Evolutionary conservation across 495 filamentous ascomycete species (phyloP).

Genomic region (Annulohypoxylon maeteangense): DNA sequence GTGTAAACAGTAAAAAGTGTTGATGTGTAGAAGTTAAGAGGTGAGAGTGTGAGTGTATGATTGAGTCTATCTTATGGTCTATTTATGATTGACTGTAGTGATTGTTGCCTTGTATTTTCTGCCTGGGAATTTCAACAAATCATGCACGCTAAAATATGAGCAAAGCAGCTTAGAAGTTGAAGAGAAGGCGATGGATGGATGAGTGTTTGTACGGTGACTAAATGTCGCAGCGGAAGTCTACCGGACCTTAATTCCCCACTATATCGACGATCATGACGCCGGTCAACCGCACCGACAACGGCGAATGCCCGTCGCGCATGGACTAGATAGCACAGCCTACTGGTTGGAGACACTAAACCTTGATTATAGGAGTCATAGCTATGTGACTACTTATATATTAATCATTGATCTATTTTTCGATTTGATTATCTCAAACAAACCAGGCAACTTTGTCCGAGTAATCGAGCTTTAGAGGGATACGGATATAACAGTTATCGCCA

Average conservation of each 20-base stretch:
- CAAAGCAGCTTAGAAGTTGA: neutral
- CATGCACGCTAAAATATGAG: neutral
- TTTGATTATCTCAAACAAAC: too few species aligned
- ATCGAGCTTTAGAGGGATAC: too few species aligned
- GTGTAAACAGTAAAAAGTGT: too few species aligned
- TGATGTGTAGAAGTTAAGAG: neutral
- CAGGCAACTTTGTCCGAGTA: too few species aligned
- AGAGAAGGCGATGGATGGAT: neutral
- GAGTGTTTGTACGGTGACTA: slow-evolving; percentile 4
- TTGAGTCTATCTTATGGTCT: slow-evolving; percentile 3
- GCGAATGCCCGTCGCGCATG: slow-evolving; percentile 1
- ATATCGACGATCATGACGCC: slow-evolving; percentile 23
- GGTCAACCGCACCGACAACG: slow-evolving; percentile 13
- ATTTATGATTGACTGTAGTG: neutral
- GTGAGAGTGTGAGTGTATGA: neutral
- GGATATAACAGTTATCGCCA: too few species aligned
- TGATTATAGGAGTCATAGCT: too few species aligned
- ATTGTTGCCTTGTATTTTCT: neutral
- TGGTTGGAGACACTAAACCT: neutral
- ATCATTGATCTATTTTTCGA: too few species aligned
- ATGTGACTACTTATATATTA: too few species aligned
- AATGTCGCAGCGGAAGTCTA: slow-evolving; percentile 24
- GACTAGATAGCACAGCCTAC: neutral
- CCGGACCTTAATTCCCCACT: slow-evolving; percentile 17
- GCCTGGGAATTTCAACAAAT: neutral